phyloP scores from a whole-genome alignment of 2,329 filamentous ascomycete species.

The Cladosporium velox region DNA sequence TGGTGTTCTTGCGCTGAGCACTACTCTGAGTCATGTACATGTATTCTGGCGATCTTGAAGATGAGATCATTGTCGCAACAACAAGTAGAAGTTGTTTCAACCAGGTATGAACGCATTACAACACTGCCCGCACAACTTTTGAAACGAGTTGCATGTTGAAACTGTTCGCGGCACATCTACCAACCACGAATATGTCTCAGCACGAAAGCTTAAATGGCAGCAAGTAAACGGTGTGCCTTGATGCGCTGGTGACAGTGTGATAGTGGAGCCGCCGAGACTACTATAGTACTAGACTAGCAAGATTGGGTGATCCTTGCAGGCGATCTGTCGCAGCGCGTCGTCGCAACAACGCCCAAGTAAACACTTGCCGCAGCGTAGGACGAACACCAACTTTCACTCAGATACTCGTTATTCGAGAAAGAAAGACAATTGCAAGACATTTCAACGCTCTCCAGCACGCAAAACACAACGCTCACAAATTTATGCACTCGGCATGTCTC shows the following conservation, averaged over 20 bases:
- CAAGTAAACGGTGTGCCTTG: neutral
- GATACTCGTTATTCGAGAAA: neutral
- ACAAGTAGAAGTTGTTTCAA: neutral
- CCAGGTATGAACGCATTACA: neutral
- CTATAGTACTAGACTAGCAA: neutral
- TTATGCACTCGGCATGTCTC: slow-evolving; percentile 13
- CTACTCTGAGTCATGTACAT: neutral
- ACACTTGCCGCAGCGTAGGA: neutral
- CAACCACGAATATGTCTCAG: slow-evolving; percentile 1
- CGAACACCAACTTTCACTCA: neutral
- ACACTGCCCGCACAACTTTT: neutral
- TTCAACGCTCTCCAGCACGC: slow-evolving; percentile 4
- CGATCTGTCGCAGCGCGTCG: slow-evolving; percentile 3
- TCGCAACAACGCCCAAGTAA: slow-evolving; percentile 5
- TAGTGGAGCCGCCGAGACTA: neutral
- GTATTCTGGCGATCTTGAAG: neutral
- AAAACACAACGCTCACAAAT: neutral
- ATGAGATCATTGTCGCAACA: neutral
- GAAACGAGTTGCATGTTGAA: neutral
- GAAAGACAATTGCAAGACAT: slow-evolving; percentile 17
- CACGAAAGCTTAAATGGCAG: neutral
- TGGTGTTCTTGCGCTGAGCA: neutral
- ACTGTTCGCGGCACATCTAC: neutral
- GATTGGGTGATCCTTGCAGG: slow-evolving; percentile 1
- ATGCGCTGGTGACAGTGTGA: slow-evolving; percentile 7